Evolutionary conservation across 169 alveolate species (phyloP), one percentile per base, ranked within the genome.

Genomic region (Cryptosporidium tyzzeri): DNA sequence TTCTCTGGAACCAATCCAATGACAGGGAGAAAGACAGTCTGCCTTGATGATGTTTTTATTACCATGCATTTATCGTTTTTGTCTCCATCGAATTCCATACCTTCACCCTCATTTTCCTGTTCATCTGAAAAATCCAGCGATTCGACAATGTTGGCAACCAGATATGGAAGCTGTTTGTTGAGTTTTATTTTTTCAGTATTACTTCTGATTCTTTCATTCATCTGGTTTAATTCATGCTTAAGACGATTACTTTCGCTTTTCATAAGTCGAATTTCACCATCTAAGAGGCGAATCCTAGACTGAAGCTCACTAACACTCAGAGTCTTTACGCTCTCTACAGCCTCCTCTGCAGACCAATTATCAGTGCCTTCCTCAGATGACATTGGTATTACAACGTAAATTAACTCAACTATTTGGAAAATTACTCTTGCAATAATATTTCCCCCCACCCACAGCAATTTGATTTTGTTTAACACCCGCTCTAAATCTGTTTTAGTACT

Each of bases 91-190:
- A 73, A 91, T 67, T 84, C 93, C 29, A 84, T 89, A 29, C 89
- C 93, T 9, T 91, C 96, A 26, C 71, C 91, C 33, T 93, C 96
- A 48, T 92, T 95, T 14, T 91, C 93, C 29, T 93, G 91, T 18
- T 91, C 94, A n/a, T 86, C 92, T 21, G 91, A 93, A 74, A 92
- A 84, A 92, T 68, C 95, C 59, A 69, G 91, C 70, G 84, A 92
- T 93, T 99, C 99, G 0, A 98, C 98, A 10, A 99, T 99, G 91
- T 98, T 98, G 31, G 99, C 97, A 18, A 99, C 99, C 75, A 99
- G 94, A 91, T 98, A 98, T 1, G 99, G 99, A n/a, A 99, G 94
- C 92, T 98, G 98, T 59, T 96, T 96, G 86, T 97, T 97, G 62
- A 98, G 93, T 92, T 97, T 97, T 62, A 99, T 97, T 95, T 98